Evolutionary conservation across 2,329 filamentous ascomycete species (phyloP).

Genomic region (Fusarium clavum): DNA sequence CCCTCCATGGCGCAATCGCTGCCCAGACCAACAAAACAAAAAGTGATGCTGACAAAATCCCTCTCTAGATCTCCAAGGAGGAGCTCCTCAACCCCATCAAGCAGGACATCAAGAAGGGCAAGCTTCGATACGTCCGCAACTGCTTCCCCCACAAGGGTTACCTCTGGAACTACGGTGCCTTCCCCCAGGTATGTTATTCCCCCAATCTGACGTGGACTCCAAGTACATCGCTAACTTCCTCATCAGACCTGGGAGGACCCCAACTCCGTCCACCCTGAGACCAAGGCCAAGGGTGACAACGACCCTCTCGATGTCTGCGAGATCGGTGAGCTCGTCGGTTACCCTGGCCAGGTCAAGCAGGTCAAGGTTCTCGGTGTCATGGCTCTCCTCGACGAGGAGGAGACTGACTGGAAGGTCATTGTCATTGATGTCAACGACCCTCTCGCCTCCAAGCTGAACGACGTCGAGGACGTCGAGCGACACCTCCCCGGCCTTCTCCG

Average conservation of each 20-base stretch:
- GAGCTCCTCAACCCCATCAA: conserved; percentile 99
- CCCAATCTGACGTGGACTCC: conserved; percentile 11
- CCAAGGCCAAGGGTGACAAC: conserved; percentile 99
- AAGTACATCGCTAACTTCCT: conserved; percentile 21
- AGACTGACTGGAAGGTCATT: conserved; percentile 99
- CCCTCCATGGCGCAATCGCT: conserved; percentile 21
- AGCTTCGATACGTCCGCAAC: conserved; percentile 99
- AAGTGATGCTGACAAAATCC: conserved; percentile 39
- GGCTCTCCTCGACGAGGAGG: conserved; percentile 98
- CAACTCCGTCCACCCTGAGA: conserved; percentile 95
- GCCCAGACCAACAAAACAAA: conserved; percentile 7
- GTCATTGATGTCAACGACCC: conserved; percentile 99
- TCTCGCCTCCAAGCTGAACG: conserved; percentile 94
- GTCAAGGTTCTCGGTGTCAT: conserved; percentile 99
- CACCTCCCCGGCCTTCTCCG: conserved; percentile 96
- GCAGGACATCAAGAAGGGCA: conserved; percentile 99
- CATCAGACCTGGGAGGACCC: conserved; percentile 98
- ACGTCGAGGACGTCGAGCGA: conserved; percentile 98
- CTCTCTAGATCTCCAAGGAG: conserved; percentile 93
- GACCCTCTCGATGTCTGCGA: conserved; percentile 99
- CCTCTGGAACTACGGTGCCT: conserved; percentile 99
- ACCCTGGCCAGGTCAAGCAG: conserved; percentile 97
- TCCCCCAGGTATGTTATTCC: conserved; percentile 80
- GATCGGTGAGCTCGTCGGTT: conserved; percentile 97
- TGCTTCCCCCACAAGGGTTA: conserved; percentile 99